These are phyloP conservation scores for Phycomyces blakesleeanus DNA, from an alignment of 192 early-diverging fungal genomes.

Conservation along the genomic window DNA sequence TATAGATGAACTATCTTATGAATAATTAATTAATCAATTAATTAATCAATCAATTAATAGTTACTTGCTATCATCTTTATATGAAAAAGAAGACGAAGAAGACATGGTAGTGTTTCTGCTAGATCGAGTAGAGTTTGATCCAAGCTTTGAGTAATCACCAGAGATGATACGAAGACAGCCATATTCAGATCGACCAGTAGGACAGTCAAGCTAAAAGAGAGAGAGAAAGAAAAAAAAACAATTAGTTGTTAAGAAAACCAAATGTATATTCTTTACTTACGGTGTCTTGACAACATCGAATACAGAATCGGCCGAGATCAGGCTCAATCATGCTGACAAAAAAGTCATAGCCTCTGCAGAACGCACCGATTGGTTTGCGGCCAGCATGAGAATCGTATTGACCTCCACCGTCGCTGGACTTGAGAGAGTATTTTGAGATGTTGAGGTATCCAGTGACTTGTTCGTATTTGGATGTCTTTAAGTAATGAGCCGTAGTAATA, in stretches of 20 bases:
- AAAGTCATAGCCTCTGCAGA: constrained; percentile 25
- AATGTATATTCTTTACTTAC: no score
- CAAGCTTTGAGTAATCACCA: constrained; percentile 36
- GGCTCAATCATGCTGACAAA: constrained; percentile 36
- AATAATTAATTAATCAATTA: no score
- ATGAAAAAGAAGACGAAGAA: no score
- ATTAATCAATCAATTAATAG: no score
- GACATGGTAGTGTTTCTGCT: no score
- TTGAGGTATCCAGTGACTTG: constrained; percentile 48
- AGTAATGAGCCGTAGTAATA: constrained; percentile 40
- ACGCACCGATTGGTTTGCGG: constrained; percentile 24
- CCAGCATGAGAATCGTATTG: constrained; percentile 42
- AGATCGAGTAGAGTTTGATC: not conserved
- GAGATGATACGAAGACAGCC: constrained; percentile 39
- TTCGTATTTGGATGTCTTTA: constrained; percentile 29
- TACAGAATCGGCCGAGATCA: constrained; percentile 23
- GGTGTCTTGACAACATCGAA: constrained; percentile 34
- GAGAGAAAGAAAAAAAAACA: not conserved
- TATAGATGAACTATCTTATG: no score
- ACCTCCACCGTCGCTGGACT: constrained; percentile 36
- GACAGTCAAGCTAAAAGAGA: constrained; percentile 21
- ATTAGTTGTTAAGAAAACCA: not conserved
- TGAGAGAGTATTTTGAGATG: constrained; percentile 30
- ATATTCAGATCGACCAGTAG: constrained; percentile 33
- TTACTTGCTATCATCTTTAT: no score